Evolutionary conservation across 78 protist species (phyloP), one percentile per base, ranked within the genome.

Genomic region (Dictyostelium brefeldianum): DNA sequence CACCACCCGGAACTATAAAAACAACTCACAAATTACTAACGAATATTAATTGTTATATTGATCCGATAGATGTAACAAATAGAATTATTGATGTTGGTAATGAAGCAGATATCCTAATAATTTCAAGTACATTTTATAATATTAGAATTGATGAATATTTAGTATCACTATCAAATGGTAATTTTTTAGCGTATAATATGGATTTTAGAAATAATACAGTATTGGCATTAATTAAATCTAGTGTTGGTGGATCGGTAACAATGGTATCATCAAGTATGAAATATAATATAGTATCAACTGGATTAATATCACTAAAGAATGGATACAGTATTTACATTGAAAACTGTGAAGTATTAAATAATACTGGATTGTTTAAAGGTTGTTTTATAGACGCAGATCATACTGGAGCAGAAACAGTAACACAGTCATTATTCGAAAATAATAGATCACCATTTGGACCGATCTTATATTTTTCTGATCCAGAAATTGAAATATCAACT

Each of bases 391-490:
- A 71, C 14, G 65, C 80, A 1, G 92, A 85, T 75, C 83, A 85
- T 43, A 74, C 78, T 18, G 92, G 92, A 41, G 20, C 74, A 6
- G 80, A 73, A 22, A 36, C 27, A 46, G 17, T 46, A 18, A 10
- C 20, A 1, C 27, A 74, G 9, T 29, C 54, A 9, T 11, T 46
- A 11, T 85, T 65, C 75, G 20, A n/a, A 11, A 59, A 62, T 59
- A 85, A 85, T 59, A 1, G 43, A 25, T 53, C 92, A 29, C 78
- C 74, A 12, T 85, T 47, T 62, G 92, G 92, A 5, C 81, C 92
- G 12, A 75, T 75, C 29, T 20, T 85, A 43, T 85, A 41, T 70
- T 75, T 67, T 36, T 64, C 90, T 22, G 29, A 73, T 8, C 75
- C 90, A 5, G 71, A 46, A 47, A 47, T 73, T 7, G 18, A 5